Evolutionary conservation across 2,329 filamentous ascomycete genomes (phyloP).

Genomic region (Penicillium decumbens): DNA sequence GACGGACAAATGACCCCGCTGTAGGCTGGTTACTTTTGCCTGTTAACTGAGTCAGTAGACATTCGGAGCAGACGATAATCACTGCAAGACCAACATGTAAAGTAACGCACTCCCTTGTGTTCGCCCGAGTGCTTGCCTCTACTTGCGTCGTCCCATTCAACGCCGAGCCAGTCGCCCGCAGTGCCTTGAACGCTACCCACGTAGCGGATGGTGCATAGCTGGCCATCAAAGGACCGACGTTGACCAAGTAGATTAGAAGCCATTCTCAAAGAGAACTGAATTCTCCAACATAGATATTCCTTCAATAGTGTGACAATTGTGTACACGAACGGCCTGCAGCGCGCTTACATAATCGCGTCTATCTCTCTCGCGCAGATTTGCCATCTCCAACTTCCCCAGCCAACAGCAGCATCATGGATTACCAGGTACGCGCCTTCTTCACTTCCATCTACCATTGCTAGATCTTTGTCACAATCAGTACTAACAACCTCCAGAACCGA

Average conservation of each 20-base stretch:
- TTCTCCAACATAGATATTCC: background rate
- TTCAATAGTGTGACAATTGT: conserved; percentile 5
- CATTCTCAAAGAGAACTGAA: conserved; percentile 4
- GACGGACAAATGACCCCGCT: conserved; percentile 81
- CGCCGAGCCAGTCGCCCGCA: conserved; percentile 77
- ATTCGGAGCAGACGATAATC: background rate
- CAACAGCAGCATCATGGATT: conserved; percentile 43
- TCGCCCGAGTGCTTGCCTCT: conserved; percentile 89
- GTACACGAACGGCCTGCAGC: conserved; percentile 1
- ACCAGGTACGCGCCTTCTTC: conserved; percentile 40
- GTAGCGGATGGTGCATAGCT: conserved; percentile 79
- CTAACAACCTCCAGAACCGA: conserved; percentile 62
- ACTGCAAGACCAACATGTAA: conserved; percentile 58
- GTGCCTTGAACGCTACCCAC: conserved; percentile 72
- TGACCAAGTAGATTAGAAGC: conserved; percentile 52
- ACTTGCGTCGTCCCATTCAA: conserved; percentile 88
- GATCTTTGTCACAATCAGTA: background rate
- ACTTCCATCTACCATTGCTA: background rate
- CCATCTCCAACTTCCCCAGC: conserved; percentile 7
- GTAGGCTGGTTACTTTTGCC: conserved; percentile 60
- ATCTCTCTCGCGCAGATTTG: conserved; percentile 9
- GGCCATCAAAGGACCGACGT: conserved; percentile 72
- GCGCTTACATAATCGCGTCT: conserved; percentile 26
- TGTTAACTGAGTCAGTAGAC: conserved; percentile 34
- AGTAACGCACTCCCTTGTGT: conserved; percentile 74